Evolutionary conservation across 1,284 basidiomycete species (phyloP).

Genomic region (Boletus subluridellus): DNA sequence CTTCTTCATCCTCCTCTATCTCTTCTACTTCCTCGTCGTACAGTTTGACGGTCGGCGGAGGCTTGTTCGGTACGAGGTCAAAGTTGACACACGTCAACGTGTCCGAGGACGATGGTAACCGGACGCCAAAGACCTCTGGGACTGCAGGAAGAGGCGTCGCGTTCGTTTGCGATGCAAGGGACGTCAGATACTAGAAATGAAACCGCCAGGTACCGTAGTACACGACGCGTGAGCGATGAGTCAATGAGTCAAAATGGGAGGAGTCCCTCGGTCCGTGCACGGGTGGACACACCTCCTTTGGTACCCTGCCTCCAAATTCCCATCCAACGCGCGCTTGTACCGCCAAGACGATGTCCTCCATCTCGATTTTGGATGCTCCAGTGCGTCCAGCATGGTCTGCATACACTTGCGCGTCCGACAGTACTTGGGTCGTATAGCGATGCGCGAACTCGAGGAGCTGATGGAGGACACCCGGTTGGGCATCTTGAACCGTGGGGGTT

Average conservation of each 20-base stretch:
- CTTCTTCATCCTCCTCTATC: conserved; percentile 53
- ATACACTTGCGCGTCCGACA: conserved; percentile 88
- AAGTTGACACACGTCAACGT: conserved; percentile 91
- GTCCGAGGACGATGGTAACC: conserved; percentile 78
- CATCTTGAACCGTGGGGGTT: conserved; percentile 89
- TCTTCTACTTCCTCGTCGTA: conserved; percentile 80
- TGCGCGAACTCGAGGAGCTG: conserved; percentile 96
- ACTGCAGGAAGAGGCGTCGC: conserved; percentile 84
- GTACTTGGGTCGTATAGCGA: conserved; percentile 89
- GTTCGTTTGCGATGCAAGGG: conserved; percentile 89
- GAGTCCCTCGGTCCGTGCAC: too few species aligned
- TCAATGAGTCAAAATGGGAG: neutral
- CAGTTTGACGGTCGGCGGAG: conserved; percentile 66
- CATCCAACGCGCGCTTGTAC: conserved; percentile 92
- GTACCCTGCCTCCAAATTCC: conserved; percentile 90
- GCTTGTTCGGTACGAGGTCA: conserved; percentile 85
- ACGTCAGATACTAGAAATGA: conserved; percentile 77
- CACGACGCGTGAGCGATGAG: neutral
- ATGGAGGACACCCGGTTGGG: conserved; percentile 90
- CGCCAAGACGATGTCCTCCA: conserved; percentile 89
- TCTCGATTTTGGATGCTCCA: conserved; percentile 65
- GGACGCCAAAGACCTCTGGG: conserved; percentile 93
- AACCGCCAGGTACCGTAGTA: too few species aligned
- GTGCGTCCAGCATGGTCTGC: conserved; percentile 87
- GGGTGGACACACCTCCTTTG: conserved; percentile 76